Evolutionary conservation across 257 asterid species (phyloP).

Genomic region (Solanum chmielewskii): DNA sequence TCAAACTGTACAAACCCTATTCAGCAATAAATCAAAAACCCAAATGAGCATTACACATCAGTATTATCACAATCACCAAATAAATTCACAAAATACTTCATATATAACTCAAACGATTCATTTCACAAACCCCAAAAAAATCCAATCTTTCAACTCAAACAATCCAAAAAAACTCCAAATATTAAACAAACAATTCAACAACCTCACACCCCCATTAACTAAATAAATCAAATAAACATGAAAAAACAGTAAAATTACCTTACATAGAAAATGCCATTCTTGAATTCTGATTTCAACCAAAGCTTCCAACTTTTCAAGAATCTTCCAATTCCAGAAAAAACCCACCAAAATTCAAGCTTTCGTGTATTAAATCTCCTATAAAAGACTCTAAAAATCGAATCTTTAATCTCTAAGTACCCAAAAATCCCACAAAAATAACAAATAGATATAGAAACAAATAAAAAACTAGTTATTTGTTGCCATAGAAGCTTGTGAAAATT

Average conservation of each 20-base stretch:
- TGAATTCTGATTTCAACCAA: constrained; percentile 11
- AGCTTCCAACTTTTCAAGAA: constrained; percentile 26
- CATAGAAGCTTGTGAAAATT: background rate
- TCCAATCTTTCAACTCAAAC: background rate
- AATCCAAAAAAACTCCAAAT: background rate
- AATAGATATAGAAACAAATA: background rate
- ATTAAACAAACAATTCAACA: constrained; percentile 2
- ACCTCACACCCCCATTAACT: constrained; percentile 7
- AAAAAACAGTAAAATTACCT: constrained; percentile 24
- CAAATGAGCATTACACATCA: background rate
- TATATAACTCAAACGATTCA: background rate
- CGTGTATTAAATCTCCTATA: background rate
- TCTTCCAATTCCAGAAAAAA: background rate
- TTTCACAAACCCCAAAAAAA: background rate
- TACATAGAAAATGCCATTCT: constrained; percentile 13
- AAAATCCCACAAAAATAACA: background rate
- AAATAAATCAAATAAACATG: background rate
- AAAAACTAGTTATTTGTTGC: background rate
- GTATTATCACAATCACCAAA: background rate
- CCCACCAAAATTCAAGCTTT: background rate
- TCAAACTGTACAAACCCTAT: background rate
- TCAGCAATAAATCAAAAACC: background rate
- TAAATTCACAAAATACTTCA: background rate
- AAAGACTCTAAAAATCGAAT: background rate
- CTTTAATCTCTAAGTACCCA: background rate